Evolutionary conservation across 1,139 yeast genomes (phyloP).

Genomic region (Geotrichum aggregatum): DNA sequence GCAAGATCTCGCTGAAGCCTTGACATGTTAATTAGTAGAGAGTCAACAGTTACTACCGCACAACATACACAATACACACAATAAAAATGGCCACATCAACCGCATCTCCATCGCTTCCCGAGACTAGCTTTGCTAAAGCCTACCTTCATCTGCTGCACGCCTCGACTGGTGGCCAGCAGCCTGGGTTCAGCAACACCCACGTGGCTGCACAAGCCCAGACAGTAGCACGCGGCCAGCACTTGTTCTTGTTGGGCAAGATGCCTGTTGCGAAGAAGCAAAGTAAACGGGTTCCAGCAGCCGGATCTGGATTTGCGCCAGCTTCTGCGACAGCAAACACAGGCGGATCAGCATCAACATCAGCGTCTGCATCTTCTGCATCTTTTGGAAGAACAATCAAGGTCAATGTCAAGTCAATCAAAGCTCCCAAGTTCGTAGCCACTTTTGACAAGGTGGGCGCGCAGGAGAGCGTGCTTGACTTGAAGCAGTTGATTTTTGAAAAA

Average conservation of each 20-base stretch:
- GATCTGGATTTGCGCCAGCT: background rate
- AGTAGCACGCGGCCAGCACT: background rate
- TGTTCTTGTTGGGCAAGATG: conserved; percentile 7
- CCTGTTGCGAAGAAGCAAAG: conserved; percentile 5
- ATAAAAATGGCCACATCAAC: conserved; percentile 3
- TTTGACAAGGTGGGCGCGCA: background rate
- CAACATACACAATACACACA: background rate
- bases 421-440: conserved; percentile 8
- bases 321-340: background rate
- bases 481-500: background rate
- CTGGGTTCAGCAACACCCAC: conserved; percentile 4
- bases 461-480: conserved; percentile 8
- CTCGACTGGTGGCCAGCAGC: conserved; percentile 1
- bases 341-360: background rate
- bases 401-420: conserved; percentile 12
- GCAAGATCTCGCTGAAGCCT: background rate
- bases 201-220: conserved; percentile 1
- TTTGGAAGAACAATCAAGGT: background rate
- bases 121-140: conserved; percentile 9
- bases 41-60: background rate
- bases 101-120: conserved; percentile 6
- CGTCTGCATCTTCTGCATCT: background rate
- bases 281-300: conserved; percentile 1
- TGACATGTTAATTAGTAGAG: background rate
- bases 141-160: conserved; percentile 12